Base-by-base conservation (phyloP, 345 rosid species). In the Nasturtium officinale region DNA sequence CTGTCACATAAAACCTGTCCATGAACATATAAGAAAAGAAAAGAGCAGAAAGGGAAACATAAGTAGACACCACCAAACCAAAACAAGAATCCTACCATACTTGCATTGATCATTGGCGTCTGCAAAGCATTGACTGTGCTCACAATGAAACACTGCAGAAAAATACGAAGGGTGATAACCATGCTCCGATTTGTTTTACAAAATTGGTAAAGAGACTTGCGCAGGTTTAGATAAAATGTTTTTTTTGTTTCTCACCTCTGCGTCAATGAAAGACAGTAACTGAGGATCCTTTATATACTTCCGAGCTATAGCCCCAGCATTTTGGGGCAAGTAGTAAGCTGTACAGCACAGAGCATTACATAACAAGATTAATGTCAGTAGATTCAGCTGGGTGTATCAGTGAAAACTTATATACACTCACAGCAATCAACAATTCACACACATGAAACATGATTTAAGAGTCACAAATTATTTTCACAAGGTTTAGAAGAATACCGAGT, bases 81-180 rank as follows among this genome's bases (percentile, higher is more conserved):
- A 38, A 23, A 52, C 32, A 50, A 5, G 62, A 69, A 74, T 50
- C 83, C 75, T 83, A 93, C 98, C 97, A 90, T 90, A 85, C 89
- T 78, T 30, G 97, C 97, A 84, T 89, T 89, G 77, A 94, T 94
- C 97, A 91, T 94, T 65, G 98, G 98, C 20, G 97, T 94, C 79
- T 80, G 91, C 75, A 86, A 73, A 51, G 97, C 96, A 50, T 89
- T 89, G 21, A 89, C 88, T 15, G 96, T 91, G 86, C 99, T 94
- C 56, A 87, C 99, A 29, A 94, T 94, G 78, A 94, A 94, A 86
- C 99, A 94, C 97, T 94, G 89, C 80, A 82, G 63, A 74, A 26
- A 75, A 32, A 48, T 51, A 73, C 67, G 38, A 42, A 78, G 11
- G 9, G 26, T 9, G 40, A n/a, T 28, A 11, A 57, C 25, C 58